phyloP scores from a whole-genome alignment of 2,329 filamentous ascomycete genomes.

The Cladosporium velox region DNA sequence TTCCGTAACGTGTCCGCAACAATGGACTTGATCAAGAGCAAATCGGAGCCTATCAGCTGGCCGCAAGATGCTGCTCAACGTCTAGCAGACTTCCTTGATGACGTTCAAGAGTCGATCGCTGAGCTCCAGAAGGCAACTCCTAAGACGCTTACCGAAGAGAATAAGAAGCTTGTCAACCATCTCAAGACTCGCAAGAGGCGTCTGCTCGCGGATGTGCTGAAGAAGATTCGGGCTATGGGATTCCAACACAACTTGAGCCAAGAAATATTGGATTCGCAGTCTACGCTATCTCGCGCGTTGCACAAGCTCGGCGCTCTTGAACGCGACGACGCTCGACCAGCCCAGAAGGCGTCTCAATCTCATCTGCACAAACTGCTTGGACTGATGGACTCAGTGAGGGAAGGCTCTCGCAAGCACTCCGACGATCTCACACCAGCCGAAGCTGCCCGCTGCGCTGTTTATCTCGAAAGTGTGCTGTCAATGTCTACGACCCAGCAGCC shows the following conservation, averaged over 20 bases:
- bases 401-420: constrained; percentile 70
- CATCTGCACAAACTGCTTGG: constrained; percentile 80
- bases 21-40: constrained; percentile 66
- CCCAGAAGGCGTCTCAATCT: constrained; percentile 58
- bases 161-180: constrained; percentile 79
- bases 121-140: constrained; percentile 85
- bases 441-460: constrained; percentile 74
- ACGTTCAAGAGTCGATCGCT: constrained; percentile 66
- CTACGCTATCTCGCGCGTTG: constrained; percentile 11
- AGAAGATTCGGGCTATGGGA: constrained; percentile 83
- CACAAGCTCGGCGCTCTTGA: constrained; percentile 25
- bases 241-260: constrained; percentile 79
- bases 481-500: constrained; percentile 25
- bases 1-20: constrained; percentile 72
- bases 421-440: constrained; percentile 83
- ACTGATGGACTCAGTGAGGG: constrained; percentile 67
- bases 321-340: constrained; percentile 22
- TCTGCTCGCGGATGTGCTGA: constrained; percentile 85
- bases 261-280: constrained; percentile 70
- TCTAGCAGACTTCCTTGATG: constrained; percentile 68
- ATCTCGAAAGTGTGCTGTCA: constrained; percentile 81
- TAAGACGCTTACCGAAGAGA: constrained; percentile 77
- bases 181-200: constrained; percentile 89
- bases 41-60: neutral
- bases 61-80: constrained; percentile 38